Conservation (phyloP, 139 green algal species). For the Astrephomene gubernaculifera region DNA sequence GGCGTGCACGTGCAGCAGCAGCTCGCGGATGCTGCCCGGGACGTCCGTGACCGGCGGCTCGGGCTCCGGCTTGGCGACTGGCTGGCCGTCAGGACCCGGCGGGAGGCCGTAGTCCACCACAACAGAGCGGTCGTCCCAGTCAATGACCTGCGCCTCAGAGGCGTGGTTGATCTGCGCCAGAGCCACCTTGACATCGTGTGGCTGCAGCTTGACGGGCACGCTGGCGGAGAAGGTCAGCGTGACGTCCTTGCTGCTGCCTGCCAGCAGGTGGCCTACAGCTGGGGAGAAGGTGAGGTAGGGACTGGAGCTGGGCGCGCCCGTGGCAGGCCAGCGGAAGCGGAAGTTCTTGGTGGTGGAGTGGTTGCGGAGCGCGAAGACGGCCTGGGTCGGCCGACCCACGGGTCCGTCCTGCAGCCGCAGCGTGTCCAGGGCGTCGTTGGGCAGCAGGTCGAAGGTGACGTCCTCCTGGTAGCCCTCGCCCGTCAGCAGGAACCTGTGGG, state of each 20-base stretch:
- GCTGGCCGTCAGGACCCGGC: constrained; percentile 20
- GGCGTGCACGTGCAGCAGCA: constrained; percentile 65
- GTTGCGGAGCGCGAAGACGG: constrained; percentile 59
- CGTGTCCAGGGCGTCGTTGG: constrained; percentile 66
- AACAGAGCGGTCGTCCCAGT: constrained; percentile 70
- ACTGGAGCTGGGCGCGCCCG: constrained; percentile 46
- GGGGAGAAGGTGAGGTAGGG: constrained; percentile 70
- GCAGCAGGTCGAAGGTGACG: constrained; percentile 74
- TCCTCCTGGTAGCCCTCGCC: constrained; percentile 82
- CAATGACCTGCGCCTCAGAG: constrained; percentile 34
- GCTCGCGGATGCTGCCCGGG: constrained; percentile 48
- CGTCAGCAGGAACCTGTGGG: constrained; percentile 28
- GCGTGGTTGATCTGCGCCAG: constrained; percentile 8
- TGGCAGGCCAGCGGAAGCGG: constrained; percentile 41
- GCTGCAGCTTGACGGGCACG: constrained; percentile 62
- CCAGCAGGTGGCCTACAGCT: constrained; percentile 72
- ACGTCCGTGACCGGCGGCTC: constrained; percentile 62
- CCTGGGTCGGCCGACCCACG: constrained; percentile 44
- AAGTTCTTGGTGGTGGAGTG: constrained; percentile 60
- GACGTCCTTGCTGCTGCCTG: constrained; percentile 69
- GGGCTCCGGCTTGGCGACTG: constrained; percentile 37
- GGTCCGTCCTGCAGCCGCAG: constrained; percentile 71
- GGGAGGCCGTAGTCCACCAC: constrained; percentile 46
- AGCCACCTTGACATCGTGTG: constrained; percentile 50
- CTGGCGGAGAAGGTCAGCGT: constrained; percentile 66